Evolutionary conservation across 2,329 filamentous ascomycete species (phyloP).

Genomic region (Trichoderma oligosporum): DNA sequence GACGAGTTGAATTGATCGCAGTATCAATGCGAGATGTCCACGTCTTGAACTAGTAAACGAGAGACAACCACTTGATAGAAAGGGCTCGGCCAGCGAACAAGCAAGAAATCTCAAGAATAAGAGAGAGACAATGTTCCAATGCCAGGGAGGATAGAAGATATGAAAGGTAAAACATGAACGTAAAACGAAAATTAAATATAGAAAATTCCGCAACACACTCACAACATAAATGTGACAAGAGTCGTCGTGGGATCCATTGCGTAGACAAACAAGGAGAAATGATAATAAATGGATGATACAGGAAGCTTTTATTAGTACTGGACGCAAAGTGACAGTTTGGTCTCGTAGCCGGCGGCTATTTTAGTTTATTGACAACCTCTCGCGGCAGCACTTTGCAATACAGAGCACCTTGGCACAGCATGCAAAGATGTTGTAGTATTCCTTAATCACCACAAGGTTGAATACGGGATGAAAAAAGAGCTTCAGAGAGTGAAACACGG

Average conservation of each 20-base stretch:
- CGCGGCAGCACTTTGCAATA: neutral
- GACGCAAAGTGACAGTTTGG: neutral
- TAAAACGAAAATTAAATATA: conserved; percentile 16
- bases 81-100: conserved; percentile 2
- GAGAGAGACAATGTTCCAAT: conserved; percentile 18
- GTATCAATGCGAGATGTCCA: neutral
- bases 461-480: conserved; percentile 1
- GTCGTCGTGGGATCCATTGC: conserved; percentile 60
- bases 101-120: conserved; percentile 1
- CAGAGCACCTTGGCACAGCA: neutral
- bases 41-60: conserved; percentile 4
- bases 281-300: neutral
- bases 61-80: conserved; percentile 7
- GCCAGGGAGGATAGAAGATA: conserved; percentile 21
- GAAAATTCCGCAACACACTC: conserved; percentile 39
- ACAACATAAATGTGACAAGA: conserved; percentile 67
- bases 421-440: conserved; percentile 2
- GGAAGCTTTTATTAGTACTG: conserved; percentile 10
- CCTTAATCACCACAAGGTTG: neutral
- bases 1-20: neutral
- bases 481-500: conserved; percentile 21
- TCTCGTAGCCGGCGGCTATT: conserved; percentile 11
- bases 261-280: conserved; percentile 11
- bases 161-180: conserved; percentile 22
- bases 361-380: conserved; percentile 9